Percentiles rank a stretch among this genome's conserved stretches.
Conservation (phyloP, 495 filamentous ascomycete genomes). For the Podospora pseudopauciseta region DNA sequence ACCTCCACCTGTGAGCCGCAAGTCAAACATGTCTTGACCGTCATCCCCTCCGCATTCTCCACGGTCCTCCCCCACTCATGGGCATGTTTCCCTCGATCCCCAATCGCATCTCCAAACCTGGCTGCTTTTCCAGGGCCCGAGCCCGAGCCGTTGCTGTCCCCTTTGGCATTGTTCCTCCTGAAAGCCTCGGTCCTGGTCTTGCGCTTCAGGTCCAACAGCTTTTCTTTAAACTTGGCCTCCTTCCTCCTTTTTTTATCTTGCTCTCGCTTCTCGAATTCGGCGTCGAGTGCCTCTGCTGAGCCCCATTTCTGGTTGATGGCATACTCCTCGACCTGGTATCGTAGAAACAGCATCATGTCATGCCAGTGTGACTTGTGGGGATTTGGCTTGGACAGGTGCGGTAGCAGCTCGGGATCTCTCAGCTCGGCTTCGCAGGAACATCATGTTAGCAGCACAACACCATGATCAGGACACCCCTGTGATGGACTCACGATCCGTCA, state of each 20-base stretch:
- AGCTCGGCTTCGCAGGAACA: constrained; percentile 62
- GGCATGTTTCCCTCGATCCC: constrained; percentile 66
- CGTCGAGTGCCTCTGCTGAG: constrained; percentile 75
- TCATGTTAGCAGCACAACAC: constrained; percentile 12
- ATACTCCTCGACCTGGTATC: constrained; percentile 91
- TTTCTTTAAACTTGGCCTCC: constrained; percentile 85
- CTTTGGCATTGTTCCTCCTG: constrained; percentile 53
- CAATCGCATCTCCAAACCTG: constrained; percentile 74
- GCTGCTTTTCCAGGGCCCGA: constrained; percentile 44
- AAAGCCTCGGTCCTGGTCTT: constrained; percentile 90
- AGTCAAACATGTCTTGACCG: constrained; percentile 76
- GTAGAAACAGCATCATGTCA: constrained; percentile 95
- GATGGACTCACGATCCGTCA: constrained; percentile 75
- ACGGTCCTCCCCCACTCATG: constrained; percentile 88
- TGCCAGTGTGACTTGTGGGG: constrained; percentile 95
- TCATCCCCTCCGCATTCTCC: constrained; percentile 75
- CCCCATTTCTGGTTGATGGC: constrained; percentile 85
- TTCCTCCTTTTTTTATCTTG: constrained; percentile 80
- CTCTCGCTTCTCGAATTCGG: constrained; percentile 80
- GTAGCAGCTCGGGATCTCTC: constrained; percentile 77
- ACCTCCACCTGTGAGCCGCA: constrained; percentile 99
- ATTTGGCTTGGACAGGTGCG: constrained; percentile 84
- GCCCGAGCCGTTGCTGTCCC: constrained; percentile 27
- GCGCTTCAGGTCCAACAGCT: constrained; percentile 86
- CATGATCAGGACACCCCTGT: background rate